Conservation (phyloP, 2,329 filamentous ascomycete species). For the Fusarium algeriense region DNA sequence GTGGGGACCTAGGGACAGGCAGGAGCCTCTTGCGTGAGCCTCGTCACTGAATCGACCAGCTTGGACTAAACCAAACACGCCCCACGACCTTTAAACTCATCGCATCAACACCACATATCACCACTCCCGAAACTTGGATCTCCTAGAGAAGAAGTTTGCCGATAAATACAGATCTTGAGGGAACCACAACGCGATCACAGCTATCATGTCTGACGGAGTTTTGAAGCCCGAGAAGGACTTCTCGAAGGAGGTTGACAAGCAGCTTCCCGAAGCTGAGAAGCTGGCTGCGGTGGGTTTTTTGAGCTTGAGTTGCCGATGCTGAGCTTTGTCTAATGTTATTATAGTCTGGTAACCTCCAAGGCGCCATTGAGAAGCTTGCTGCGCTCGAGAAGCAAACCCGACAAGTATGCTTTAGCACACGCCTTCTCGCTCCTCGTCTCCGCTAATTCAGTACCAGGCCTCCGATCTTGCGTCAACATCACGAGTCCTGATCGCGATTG, state of each 20-base stretch:
- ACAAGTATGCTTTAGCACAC: constrained; percentile 73
- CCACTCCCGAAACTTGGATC: constrained; percentile 15
- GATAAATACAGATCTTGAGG: not conserved
- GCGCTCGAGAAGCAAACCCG: constrained; percentile 95
- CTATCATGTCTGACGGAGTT: constrained; percentile 80
- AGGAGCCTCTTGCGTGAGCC: constrained; percentile 56
- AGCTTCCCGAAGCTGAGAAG: constrained; percentile 90
- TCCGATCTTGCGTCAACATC: constrained; percentile 97
- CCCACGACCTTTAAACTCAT: constrained; percentile 39
- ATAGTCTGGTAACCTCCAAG: constrained; percentile 79
- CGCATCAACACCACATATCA: constrained; percentile 36
- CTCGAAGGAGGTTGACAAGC: constrained; percentile 93
- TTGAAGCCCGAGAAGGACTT: constrained; percentile 99
- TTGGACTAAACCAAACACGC: constrained; percentile 44
- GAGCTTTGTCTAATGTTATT: constrained; percentile 26
- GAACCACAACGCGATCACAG: constrained; percentile 17
- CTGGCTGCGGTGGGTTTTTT: constrained; percentile 80
- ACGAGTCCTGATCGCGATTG: constrained; percentile 85
- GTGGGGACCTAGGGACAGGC: constrained; percentile 47
- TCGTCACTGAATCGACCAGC: constrained; percentile 49
- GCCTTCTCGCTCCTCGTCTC: constrained; percentile 25
- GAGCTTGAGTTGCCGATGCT: not conserved
- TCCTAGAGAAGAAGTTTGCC: not conserved
- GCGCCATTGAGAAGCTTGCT: constrained; percentile 92
- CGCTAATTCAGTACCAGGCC: constrained; percentile 67